Evolutionary conservation across 495 filamentous ascomycete genomes (phyloP).

Genomic region (Hypoxylon rickii): DNA sequence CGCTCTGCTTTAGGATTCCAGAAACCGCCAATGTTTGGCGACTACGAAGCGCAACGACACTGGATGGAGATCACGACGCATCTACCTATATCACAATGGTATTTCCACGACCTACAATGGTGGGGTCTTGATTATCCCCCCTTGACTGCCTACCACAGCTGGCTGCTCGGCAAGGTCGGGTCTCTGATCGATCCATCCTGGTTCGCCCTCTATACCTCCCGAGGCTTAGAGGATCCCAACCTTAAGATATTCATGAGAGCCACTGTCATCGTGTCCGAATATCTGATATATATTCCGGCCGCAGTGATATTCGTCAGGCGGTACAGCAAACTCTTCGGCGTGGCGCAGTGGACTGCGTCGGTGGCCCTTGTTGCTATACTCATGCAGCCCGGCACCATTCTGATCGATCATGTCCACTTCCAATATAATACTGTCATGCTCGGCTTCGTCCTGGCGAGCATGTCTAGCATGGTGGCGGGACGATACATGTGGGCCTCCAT

Average conservation of each 20-base stretch:
- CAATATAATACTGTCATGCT: slow-evolving; percentile 99
- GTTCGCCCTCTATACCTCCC: slow-evolving; percentile 86
- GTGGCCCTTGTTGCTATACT: slow-evolving; percentile 88
- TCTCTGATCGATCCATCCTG: slow-evolving; percentile 76
- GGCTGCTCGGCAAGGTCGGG: slow-evolving; percentile 87
- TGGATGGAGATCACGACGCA: slow-evolving; percentile 98
- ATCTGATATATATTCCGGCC: slow-evolving; percentile 84
- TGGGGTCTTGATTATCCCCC: slow-evolving; percentile 98
- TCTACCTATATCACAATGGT: slow-evolving; percentile 91
- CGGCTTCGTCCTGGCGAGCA: slow-evolving; percentile 79
- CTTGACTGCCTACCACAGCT: slow-evolving; percentile 96
- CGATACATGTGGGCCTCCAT: slow-evolving; percentile 84
- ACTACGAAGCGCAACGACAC: slow-evolving; percentile 96
- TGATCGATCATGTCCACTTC: slow-evolving; percentile 98
- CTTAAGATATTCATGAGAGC: slow-evolving; percentile 96
- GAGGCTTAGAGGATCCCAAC: slow-evolving; percentile 74
- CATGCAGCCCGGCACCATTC: slow-evolving; percentile 88
- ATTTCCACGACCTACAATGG: slow-evolving; percentile 94
- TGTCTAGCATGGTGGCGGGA: slow-evolving; percentile 85
- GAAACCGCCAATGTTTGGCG: slow-evolving; percentile 88
- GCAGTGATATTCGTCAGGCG: slow-evolving; percentile 80
- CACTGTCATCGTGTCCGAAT: slow-evolving; percentile 87
- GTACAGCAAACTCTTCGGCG: slow-evolving; percentile 70
- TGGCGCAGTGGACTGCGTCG: slow-evolving; percentile 74
- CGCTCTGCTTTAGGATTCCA: slow-evolving; percentile 61